Percentiles rank a stretch among this genome's conserved stretches.
Evolutionary conservation across 768 basidiomycete genomes (phyloP).

Genomic region (Auricularia sp.): DNA sequence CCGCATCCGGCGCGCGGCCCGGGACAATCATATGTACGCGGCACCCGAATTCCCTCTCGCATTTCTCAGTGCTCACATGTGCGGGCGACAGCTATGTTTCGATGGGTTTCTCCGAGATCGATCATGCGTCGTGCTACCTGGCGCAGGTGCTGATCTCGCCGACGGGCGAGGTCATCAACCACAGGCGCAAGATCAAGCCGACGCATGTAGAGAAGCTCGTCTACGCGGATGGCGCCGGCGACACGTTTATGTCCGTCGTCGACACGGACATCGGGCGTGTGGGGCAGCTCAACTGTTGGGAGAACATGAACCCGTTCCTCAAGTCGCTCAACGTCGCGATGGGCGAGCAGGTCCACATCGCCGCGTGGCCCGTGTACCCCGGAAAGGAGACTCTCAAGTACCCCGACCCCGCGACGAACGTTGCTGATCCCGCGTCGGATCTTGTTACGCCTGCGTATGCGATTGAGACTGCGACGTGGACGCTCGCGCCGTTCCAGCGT

Average conservation of each 20-base stretch:
- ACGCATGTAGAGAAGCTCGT: conserved; percentile 10
- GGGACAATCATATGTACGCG: background rate
- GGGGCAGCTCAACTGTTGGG: conserved; percentile 6
- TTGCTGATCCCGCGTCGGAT: background rate
- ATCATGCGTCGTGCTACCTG: background rate
- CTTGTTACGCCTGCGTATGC: background rate
- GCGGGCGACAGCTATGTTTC: background rate
- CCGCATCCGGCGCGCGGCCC: conserved; percentile 2
- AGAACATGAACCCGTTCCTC: conserved; percentile 3
- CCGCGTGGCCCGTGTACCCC: background rate
- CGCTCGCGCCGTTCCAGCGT: background rate
- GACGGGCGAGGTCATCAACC: conserved; percentile 5
- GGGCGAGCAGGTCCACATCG: background rate
- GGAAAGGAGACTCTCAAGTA: background rate
- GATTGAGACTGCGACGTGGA: background rate
- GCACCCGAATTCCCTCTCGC: too few species aligned
- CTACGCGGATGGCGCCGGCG: conserved; percentile 5
- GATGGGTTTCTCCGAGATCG: background rate
- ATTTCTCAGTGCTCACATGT: background rate
- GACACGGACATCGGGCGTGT: conserved; percentile 3
- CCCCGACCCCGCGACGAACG: background rate
- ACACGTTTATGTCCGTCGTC: background rate
- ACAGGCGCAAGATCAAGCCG: conserved; percentile 6
- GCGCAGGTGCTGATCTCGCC: conserved; percentile 6
- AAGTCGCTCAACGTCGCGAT: background rate